Conservation (phyloP, 345 rosid genomes). For the Euphorbia tirucalli region DNA sequence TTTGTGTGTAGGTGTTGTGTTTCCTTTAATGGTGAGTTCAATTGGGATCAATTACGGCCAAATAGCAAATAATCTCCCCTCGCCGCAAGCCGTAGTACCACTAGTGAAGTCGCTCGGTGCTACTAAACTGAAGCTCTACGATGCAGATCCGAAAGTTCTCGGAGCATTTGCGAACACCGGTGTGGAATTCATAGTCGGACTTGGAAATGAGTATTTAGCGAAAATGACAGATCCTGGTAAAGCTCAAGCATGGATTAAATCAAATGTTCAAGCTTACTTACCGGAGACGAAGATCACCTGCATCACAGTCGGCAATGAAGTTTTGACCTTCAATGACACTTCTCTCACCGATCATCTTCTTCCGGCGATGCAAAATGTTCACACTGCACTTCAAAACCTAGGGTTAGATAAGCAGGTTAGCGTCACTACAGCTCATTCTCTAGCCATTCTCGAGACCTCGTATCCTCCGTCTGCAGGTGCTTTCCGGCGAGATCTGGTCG, state of each 20-base stretch:
- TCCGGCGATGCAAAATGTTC: conserved; percentile 80
- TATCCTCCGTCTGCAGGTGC: conserved; percentile 89
- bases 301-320: conserved; percentile 85
- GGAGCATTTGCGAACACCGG: conserved; percentile 72
- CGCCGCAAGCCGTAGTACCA: conserved; percentile 69
- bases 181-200: conserved; percentile 72
- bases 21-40: conserved; percentile 43
- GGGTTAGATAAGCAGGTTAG: conserved; percentile 61
- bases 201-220: conserved; percentile 65
- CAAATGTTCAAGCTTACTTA: conserved; percentile 61
- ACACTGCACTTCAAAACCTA: conserved; percentile 58
- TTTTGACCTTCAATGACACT: conserved; percentile 70
- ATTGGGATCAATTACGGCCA: conserved; percentile 93
- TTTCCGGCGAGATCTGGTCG: conserved; percentile 60
- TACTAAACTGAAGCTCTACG: conserved; percentile 78
- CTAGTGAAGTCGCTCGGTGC: conserved; percentile 86
- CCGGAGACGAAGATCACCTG: conserved; percentile 84
- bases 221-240: conserved; percentile 58
- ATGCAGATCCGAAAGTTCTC: conserved; percentile 72
- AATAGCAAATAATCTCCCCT: conserved; percentile 75
- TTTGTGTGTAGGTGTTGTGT: conserved; percentile 9
- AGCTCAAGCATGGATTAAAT: conserved; percentile 65
- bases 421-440: conserved; percentile 81
- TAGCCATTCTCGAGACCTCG: conserved; percentile 62
- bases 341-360: conserved; percentile 52